Evolutionary conservation across 768 basidiomycete species (phyloP).

Genomic region (Phylloporus rhodoxanthus): DNA sequence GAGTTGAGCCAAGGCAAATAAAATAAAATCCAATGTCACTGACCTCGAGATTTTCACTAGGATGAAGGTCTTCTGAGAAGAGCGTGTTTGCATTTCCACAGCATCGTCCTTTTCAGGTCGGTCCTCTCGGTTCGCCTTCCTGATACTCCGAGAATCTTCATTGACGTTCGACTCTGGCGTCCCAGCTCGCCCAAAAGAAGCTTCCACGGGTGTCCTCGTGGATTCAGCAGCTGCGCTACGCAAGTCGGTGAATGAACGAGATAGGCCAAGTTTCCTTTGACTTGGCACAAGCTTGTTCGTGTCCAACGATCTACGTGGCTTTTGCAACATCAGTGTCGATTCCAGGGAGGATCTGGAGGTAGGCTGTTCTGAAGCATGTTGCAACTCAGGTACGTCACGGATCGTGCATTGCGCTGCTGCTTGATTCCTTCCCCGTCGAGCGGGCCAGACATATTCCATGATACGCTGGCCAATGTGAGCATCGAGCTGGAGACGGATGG

Average conservation of each 20-base stretch:
- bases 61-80: conserved; percentile 79
- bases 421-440: conserved; percentile 37
- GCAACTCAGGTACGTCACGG: conserved; percentile 12
- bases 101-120: conserved; percentile 46
- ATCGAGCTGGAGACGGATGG: conserved; percentile 82
- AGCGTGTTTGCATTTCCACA: conserved; percentile 76
- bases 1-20: conserved; percentile 16
- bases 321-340: conserved; percentile 37
- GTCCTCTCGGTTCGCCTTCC: conserved; percentile 16
- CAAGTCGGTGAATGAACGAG: conserved; percentile 68
- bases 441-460: conserved; percentile 85
- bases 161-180: conserved; percentile 14
- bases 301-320: conserved; percentile 31
- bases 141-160: conserved; percentile 21
- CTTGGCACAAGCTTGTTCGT: conserved; percentile 34
- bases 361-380: conserved; percentile 15
- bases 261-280: conserved; percentile 49
- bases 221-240: conserved; percentile 41
- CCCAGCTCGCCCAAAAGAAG: conserved; percentile 4
- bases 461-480: conserved; percentile 73
- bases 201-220: conserved; percentile 15
- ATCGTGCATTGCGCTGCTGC: not conserved
- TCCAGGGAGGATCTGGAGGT: conserved; percentile 45
- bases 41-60: conserved; percentile 70
- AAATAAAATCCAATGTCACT: conserved; percentile 3